These are phyloP conservation scores for Penicillium sp. DNA, from an alignment of 2,329 filamentous ascomycete genomes.

Conservation along the genomic window DNA sequence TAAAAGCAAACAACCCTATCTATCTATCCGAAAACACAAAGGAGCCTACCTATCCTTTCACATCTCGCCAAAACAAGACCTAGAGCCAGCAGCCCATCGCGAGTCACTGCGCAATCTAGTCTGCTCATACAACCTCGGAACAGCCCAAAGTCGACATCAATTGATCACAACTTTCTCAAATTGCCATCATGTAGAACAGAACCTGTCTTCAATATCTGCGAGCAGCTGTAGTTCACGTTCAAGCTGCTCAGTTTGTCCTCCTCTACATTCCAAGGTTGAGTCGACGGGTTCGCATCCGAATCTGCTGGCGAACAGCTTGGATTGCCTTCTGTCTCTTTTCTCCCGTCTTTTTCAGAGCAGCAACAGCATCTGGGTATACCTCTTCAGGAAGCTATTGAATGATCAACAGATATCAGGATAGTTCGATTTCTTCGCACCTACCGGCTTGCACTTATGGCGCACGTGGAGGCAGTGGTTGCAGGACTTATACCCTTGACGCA, in stretches of 20 bases:
- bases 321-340: neutral
- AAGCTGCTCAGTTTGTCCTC: neutral
- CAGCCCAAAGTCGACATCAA: neutral
- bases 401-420: neutral
- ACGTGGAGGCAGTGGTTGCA: neutral
- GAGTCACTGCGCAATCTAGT: too few species aligned
- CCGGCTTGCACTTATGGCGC: neutral
- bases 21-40: neutral
- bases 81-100: too few species aligned
- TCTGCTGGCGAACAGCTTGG: neutral
- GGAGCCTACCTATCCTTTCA: neutral
- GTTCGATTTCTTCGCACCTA: neutral
- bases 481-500: neutral
- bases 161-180: neutral
- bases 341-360: neutral
- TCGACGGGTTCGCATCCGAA: neutral
- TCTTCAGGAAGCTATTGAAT: neutral
- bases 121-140: neutral
- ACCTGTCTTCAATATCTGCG: neutral
- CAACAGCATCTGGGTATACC: neutral
- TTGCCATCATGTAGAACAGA: neutral
- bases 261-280: neutral
- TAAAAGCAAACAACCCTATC: neutral
- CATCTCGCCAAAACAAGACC: too few species aligned
- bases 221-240: neutral